Percentiles rank a stretch among this genome's conserved stretches.
Evolutionary conservation across 176 grass and related monocot species (phyloP).

Genomic region (Oryza brachyantha): DNA sequence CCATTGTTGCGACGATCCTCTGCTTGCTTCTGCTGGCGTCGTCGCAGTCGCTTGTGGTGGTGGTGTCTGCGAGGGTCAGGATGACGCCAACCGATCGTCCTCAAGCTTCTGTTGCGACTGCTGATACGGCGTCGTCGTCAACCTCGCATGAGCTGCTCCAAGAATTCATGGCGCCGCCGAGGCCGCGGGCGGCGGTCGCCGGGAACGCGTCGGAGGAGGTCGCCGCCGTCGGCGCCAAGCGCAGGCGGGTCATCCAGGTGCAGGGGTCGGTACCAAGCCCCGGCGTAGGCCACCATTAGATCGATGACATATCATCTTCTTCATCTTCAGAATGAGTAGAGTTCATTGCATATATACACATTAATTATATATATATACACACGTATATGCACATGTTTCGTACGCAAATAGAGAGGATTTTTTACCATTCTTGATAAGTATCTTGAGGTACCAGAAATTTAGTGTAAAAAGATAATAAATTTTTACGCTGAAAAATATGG

Average conservation of each 20-base stretch:
- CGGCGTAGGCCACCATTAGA: slow-evolving; percentile 50
- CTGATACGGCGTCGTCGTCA: not conserved
- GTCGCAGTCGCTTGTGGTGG: not conserved
- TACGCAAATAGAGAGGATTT: not conserved
- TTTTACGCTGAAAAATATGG: no score
- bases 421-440: no score
- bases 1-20: slow-evolving; percentile 12
- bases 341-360: not conserved
- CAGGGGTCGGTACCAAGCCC: slow-evolving; percentile 49
- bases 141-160: slow-evolving; percentile 1
- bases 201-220: not conserved
- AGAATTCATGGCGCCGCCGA: slow-evolving; percentile 11
- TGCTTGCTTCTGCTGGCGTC: slow-evolving; percentile 29
- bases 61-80: slow-evolving; percentile 44
- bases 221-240: not conserved
- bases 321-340: not conserved
- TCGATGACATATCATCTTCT: not conserved
- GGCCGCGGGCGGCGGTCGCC: not conserved
- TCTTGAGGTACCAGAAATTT: no score
- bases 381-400: no score
- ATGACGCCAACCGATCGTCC: slow-evolving; percentile 22
- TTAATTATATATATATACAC: not conserved
- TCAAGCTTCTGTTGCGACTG: not conserved
- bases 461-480: no score
- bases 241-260: slow-evolving; percentile 13